Percentiles rank a stretch among this genome's conserved stretches.
Conservation (phyloP, 768 basidiomycete genomes). For the Lepiota brunneoincarnata region DNA sequence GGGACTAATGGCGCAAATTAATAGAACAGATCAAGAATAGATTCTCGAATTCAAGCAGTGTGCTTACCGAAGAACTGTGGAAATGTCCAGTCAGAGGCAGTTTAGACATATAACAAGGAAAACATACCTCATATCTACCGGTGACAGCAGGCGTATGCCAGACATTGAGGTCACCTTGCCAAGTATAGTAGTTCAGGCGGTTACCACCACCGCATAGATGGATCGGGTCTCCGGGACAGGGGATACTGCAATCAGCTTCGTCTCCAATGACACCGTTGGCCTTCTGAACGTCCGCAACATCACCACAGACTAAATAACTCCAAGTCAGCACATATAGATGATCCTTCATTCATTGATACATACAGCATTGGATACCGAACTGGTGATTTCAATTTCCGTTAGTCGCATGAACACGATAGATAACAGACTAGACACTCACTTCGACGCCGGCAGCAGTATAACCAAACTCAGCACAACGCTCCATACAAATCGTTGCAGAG, state of each 20-base stretch:
- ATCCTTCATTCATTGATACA: conserved; percentile 21
- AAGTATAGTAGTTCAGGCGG: conserved; percentile 52
- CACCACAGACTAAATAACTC: conserved; percentile 60
- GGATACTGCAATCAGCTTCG: conserved; percentile 42
- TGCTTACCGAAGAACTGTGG: conserved; percentile 44
- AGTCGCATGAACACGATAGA: conserved; percentile 2
- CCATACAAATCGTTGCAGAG: conserved; percentile 61
- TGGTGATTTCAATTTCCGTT: conserved; percentile 17
- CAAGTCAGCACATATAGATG: not conserved
- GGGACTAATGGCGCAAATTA: conserved; percentile 32
- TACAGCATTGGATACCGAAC: conserved; percentile 73
- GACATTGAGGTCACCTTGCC: conserved; percentile 49
- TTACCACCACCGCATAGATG: conserved; percentile 65
- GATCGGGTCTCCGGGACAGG: conserved; percentile 69
- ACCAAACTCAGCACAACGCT: conserved; percentile 68
- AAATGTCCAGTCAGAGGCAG: conserved; percentile 1
- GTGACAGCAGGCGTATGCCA: conserved; percentile 68
- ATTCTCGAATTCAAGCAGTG: not conserved
- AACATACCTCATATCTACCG: conserved; percentile 66
- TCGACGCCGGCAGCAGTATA: conserved; percentile 70
- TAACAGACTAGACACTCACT: conserved; percentile 21
- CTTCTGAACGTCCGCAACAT: conserved; percentile 49
- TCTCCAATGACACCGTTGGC: conserved; percentile 35
- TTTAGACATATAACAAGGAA: not conserved
- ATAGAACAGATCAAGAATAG: not conserved